Evolutionary conservation across 2,329 filamentous ascomycete genomes (phyloP).

Genomic region (Talaromyces marneffei): DNA sequence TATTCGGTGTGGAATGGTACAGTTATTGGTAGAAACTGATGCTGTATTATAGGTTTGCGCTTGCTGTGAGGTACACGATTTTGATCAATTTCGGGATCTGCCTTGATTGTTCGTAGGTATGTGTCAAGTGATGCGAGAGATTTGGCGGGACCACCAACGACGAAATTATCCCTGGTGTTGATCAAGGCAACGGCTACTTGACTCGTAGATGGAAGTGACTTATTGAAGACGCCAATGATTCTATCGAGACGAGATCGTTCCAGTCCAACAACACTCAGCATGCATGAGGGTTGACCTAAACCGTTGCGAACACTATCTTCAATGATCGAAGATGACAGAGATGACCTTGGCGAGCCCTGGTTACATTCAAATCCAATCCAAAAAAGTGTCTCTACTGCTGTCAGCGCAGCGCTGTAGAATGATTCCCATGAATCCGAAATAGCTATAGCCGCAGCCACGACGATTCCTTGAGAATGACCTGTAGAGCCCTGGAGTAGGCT

Average conservation of each 20-base stretch:
- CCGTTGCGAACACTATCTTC: background rate
- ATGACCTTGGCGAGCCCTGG: background rate
- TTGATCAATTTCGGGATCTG: constrained; percentile 29
- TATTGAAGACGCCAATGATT: background rate
- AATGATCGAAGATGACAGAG: background rate
- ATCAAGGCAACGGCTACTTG: constrained; percentile 93
- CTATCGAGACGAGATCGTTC: background rate
- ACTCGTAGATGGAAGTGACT: constrained; percentile 61
- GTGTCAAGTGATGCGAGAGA: constrained; percentile 88
- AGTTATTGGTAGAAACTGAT: background rate
- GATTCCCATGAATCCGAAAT: constrained; percentile 89
- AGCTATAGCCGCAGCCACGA: constrained; percentile 85
- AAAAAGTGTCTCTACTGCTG: constrained; percentile 87
- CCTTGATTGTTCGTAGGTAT: constrained; percentile 81
- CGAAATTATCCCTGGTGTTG: constrained; percentile 94
- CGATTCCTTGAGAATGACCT: constrained; percentile 92
- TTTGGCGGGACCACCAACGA: constrained; percentile 91
- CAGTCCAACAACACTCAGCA: constrained; percentile 5
- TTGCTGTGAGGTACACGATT: background rate
- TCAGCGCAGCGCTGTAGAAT: constrained; percentile 70
- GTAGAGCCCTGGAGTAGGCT: constrained; percentile 41
- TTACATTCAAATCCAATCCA: constrained; percentile 72
- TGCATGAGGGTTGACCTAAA: constrained; percentile 3
- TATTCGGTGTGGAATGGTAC: constrained; percentile 1
- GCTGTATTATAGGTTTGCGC: background rate